Percentiles rank a stretch among this genome's conserved stretches.
phyloP scores from a whole-genome alignment of 129 eudicot species.

The Lactuca sativa region DNA sequence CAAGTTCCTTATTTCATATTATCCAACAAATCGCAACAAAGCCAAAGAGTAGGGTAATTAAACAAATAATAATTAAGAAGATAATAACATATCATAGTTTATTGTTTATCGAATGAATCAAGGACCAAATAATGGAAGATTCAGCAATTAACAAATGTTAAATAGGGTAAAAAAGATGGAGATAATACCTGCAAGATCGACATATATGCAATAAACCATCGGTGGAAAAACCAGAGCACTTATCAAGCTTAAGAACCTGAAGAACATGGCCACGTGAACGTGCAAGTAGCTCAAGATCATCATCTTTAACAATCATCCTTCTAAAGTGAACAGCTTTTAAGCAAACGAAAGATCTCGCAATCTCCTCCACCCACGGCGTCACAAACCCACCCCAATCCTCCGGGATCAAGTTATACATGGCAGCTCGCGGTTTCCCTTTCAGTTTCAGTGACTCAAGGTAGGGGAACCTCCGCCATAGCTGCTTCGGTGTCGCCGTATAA shows the following conservation, averaged over 20 bases:
- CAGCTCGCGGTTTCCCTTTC: conserved; percentile 27
- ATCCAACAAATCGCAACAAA: too few relatives aligned
- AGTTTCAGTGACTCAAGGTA: conserved; percentile 22
- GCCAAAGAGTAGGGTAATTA: too few relatives aligned
- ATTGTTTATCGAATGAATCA: too few relatives aligned
- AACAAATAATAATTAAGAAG: too few relatives aligned
- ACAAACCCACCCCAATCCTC: conserved; percentile 31
- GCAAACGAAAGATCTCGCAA: conserved; percentile 4
- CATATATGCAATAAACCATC: conserved; percentile 23
- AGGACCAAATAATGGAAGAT: neutral
- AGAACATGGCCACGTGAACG: conserved; percentile 16
- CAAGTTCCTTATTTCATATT: too few relatives aligned
- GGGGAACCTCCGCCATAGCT: conserved; percentile 18
- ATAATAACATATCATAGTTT: too few relatives aligned
- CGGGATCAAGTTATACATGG: conserved; percentile 28
- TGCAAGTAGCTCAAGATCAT: conserved; percentile 16
- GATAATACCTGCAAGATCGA: conserved; percentile 43
- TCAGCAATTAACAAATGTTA: neutral
- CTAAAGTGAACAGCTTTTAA: conserved; percentile 11
- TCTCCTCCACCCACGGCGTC: conserved; percentile 28
- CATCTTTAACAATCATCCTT: conserved; percentile 27
- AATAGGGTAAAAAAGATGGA: too few relatives aligned
- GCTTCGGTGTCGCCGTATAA: conserved; percentile 12
- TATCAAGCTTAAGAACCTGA: conserved; percentile 30
- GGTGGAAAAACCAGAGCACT: conserved; percentile 26